phyloP scores from a whole-genome alignment of 768 basidiomycete genomes.

The Baorangia bicolor region DNA sequence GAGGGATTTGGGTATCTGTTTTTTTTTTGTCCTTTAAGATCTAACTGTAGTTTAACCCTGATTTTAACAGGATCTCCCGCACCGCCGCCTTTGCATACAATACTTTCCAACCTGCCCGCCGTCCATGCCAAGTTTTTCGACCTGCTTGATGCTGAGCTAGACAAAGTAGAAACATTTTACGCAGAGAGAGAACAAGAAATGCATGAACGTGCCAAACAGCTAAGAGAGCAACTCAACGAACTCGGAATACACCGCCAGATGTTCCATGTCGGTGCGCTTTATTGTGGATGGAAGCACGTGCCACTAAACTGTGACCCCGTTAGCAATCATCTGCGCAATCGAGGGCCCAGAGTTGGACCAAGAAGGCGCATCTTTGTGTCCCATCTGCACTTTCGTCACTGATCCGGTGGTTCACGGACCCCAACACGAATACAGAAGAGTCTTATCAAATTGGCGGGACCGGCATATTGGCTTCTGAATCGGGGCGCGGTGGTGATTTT shows the following conservation, averaged over 20 bases:
- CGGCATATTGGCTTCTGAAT: constrained; percentile 16
- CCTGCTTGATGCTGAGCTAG: constrained; percentile 70
- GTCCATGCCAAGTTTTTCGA: constrained; percentile 71
- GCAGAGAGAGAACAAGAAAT: constrained; percentile 63
- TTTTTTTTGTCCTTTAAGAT: not conserved
- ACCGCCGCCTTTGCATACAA: constrained; percentile 41
- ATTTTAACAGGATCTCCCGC: constrained; percentile 9
- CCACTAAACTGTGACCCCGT: not conserved
- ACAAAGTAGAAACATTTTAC: constrained; percentile 87
- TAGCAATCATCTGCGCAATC: constrained; percentile 11
- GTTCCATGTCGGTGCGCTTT: constrained; percentile 46
- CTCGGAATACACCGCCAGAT: constrained; percentile 64
- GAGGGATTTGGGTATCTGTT: constrained; percentile 13
- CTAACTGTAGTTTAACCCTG: not conserved
- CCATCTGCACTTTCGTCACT: constrained; percentile 2
- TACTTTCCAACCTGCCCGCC: constrained; percentile 55
- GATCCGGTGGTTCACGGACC: not conserved
- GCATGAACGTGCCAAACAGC: constrained; percentile 40
- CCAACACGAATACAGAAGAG: not conserved
- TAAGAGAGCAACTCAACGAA: constrained; percentile 72
- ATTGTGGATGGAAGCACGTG: too few species aligned
- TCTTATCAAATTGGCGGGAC: not conserved
- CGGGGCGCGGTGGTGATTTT: constrained; percentile 13
- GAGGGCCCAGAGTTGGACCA: constrained; percentile 8
- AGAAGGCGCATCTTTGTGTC: constrained; percentile 1